Evolutionary conservation across 2,329 filamentous ascomycete species (phyloP).

Genomic region (Trichoderma endophyticum): DNA sequence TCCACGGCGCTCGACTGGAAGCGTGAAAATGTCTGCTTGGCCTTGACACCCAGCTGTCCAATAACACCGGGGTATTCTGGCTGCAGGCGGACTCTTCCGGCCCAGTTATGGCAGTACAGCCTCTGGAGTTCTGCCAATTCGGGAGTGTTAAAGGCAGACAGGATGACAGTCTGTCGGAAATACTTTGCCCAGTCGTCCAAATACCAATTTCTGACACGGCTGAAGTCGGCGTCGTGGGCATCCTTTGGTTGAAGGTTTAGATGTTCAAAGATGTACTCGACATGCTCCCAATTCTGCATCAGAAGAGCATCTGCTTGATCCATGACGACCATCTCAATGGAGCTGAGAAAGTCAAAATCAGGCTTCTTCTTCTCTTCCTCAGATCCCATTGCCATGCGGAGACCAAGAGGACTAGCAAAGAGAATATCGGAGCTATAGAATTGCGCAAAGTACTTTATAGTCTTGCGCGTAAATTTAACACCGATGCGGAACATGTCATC

Average conservation of each 20-base stretch:
- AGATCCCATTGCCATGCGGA: constrained; percentile 86
- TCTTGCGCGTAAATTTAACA: constrained; percentile 96
- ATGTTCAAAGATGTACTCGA: constrained; percentile 87
- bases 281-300: constrained; percentile 98
- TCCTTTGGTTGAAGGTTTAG: constrained; percentile 88
- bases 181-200: constrained; percentile 79
- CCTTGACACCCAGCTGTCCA: constrained; percentile 66
- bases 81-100: constrained; percentile 73
- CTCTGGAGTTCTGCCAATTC: constrained; percentile 80
- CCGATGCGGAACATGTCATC: constrained; percentile 96
- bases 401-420: constrained; percentile 81
- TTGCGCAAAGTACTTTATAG: constrained; percentile 87
- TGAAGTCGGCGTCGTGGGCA: constrained; percentile 89
- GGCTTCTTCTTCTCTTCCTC: constrained; percentile 59
- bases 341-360: constrained; percentile 89
- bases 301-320: constrained; percentile 91
- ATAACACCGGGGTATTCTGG: constrained; percentile 69
- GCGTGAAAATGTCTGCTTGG: constrained; percentile 85
- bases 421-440: constrained; percentile 98
- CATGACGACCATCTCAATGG: constrained; percentile 83
- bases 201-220: constrained; percentile 85
- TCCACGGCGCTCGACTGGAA: constrained; percentile 70
- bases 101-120: constrained; percentile 72
- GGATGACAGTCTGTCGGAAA: constrained; percentile 80
- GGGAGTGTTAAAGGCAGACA: constrained; percentile 81